Evolutionary conservation across 176 grass and related monocot species (phyloP).

Genomic region (maize (Zea mays)): DNA sequence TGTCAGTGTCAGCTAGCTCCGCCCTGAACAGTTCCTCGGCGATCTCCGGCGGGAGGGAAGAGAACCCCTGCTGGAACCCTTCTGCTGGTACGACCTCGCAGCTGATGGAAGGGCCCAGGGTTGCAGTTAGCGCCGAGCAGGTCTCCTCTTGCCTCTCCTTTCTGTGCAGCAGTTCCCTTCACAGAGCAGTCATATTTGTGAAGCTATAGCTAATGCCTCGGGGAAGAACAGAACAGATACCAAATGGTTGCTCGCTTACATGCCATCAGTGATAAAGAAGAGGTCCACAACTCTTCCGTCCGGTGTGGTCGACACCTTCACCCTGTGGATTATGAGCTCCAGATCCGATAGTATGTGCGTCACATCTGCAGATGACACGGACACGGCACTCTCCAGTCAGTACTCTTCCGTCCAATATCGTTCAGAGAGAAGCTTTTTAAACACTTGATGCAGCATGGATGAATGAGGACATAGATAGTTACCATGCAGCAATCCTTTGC

Average conservation of each 20-base stretch:
- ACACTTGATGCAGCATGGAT: not conserved
- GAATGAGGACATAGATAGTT: not conserved
- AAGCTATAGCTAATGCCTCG: not conserved
- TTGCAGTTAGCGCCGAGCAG: slow-evolving; percentile 49
- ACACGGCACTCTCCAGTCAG: not conserved
- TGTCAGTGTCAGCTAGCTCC: slow-evolving; percentile 56
- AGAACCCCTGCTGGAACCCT: slow-evolving; percentile 90
- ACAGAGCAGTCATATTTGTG: slow-evolving; percentile 20
- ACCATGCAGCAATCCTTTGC: slow-evolving; percentile 90
- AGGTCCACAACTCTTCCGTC: slow-evolving; percentile 76
- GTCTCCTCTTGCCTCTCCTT: slow-evolving; percentile 81
- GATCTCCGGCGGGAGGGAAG: slow-evolving; percentile 66
- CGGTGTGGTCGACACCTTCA: slow-evolving; percentile 88
- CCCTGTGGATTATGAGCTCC: slow-evolving; percentile 85
- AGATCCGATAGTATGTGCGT: slow-evolving; percentile 69
- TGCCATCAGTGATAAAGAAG: slow-evolving; percentile 90
- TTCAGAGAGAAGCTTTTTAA: too few species aligned
- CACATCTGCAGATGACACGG: slow-evolving; percentile 55
- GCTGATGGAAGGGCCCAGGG: slow-evolving; percentile 57
- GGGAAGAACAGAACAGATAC: too few species aligned
- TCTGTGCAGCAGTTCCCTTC: slow-evolving; percentile 78
- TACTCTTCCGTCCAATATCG: too few species aligned
- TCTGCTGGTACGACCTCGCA: slow-evolving; percentile 71
- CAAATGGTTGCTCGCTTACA: slow-evolving; percentile 31
- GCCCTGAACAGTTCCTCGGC: slow-evolving; percentile 67